These are phyloP conservation scores for Eucalyptus paniculata DNA, from an alignment of 345 rosid genomes.

Conservation along the genomic window DNA sequence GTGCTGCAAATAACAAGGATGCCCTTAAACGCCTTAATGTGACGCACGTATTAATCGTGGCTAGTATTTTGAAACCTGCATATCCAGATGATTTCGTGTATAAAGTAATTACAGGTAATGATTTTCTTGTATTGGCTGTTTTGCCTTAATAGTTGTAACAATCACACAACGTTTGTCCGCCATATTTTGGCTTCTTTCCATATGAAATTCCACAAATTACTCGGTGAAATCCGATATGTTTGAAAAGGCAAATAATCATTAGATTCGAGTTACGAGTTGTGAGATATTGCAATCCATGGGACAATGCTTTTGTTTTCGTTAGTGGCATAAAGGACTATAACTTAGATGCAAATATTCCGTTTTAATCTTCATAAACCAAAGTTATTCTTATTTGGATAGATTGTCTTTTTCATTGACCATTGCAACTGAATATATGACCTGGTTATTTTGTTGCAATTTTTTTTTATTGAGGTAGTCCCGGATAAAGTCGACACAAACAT, in stretches of 20 bases:
- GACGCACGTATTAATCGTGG: conserved; percentile 34
- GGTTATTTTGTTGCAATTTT: background rate
- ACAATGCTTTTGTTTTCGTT: background rate
- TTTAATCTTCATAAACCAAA: background rate
- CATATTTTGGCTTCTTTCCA: background rate
- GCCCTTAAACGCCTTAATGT: conserved; percentile 23
- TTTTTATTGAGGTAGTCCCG: conserved; percentile 8
- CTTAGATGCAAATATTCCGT: background rate
- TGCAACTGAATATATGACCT: background rate
- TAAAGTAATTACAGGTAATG: conserved; percentile 25
- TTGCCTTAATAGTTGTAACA: background rate
- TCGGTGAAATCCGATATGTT: background rate
- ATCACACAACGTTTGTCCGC: background rate
- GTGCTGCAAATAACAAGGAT: conserved; percentile 28
- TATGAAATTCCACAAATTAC: background rate
- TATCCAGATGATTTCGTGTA: conserved; percentile 26
- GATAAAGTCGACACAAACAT: conserved; percentile 56
- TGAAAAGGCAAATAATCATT: background rate
- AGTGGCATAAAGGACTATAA: background rate
- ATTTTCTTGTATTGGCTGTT: background rate
- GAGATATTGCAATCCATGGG: background rate
- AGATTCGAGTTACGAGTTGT: background rate
- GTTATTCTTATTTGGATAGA: background rate
- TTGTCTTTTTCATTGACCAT: background rate
- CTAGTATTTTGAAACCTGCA: conserved; percentile 18